These are phyloP conservation scores for Aspergillus indologenus DNA, from an alignment of 495 filamentous ascomycete genomes.

Conservation along the genomic window DNA sequence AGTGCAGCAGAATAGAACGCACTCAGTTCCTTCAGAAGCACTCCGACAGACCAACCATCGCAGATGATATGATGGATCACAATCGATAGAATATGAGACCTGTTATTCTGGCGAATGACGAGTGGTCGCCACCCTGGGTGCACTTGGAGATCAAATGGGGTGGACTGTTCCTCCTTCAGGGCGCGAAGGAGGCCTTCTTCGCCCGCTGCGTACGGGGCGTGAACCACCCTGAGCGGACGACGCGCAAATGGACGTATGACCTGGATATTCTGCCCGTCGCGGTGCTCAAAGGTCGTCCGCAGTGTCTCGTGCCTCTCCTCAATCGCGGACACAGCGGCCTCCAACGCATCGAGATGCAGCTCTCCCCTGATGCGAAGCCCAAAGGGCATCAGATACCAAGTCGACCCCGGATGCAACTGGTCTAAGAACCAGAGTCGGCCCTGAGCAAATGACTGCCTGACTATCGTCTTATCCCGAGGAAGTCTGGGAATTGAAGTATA, in stretches of 20 bases:
- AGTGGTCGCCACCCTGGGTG: slow-evolving; percentile 1
- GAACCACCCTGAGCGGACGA: neutral
- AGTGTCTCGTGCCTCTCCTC: slow-evolving; percentile 3
- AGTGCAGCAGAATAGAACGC: neutral
- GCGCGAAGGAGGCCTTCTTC: neutral
- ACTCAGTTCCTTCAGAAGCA: neutral
- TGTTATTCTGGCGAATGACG: neutral
- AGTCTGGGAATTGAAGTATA: neutral
- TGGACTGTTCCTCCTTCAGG: neutral
- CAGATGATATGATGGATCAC: slow-evolving; percentile 7
- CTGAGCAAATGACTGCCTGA: slow-evolving; percentile 4
- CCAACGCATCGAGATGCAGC: neutral
- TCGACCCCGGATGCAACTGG: neutral
- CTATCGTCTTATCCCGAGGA: neutral
- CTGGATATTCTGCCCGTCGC: neutral
- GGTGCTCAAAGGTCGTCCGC: neutral
- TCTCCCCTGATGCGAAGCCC: neutral
- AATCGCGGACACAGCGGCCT: neutral
- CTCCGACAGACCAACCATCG: slow-evolving; percentile 4
- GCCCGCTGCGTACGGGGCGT: neutral
- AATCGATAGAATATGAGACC: neutral
- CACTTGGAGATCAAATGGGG: neutral
- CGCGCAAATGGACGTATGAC: neutral
- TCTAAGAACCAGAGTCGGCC: slow-evolving; percentile 3
- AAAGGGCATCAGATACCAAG: neutral